Base-by-base conservation (phyloP, 2,329 filamentous ascomycete genomes). In the Emmonsiellopsis sp. region DNA sequence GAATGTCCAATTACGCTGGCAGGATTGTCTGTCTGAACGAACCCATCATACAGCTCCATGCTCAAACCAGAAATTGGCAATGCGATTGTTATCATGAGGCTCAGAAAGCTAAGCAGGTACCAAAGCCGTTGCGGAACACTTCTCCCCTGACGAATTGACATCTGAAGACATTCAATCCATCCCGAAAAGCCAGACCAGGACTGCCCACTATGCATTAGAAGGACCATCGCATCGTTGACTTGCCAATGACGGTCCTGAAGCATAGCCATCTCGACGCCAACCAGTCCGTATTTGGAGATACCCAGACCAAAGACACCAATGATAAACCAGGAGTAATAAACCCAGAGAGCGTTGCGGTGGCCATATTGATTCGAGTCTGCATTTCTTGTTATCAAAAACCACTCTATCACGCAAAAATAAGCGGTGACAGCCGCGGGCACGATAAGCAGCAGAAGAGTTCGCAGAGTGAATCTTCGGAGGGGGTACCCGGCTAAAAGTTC, bases 271-370 rank as follows among this genome's bases (percentile, higher is more conserved):
- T 55, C 53, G 5, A 52, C 53, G 13, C 53, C 53, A 2, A 14
- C 42, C 17, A 55, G 49, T 11, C 48, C 49, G 34, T 48, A 42
- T 17, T 51, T 52, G 17, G 53, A 55, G 21, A 40, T 21, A 2
- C 49, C 53, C 10, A 55, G 43, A 14, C 53, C 53, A 36, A 55
- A 55, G 14, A 55, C 53, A 48, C 53, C 53, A 34, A 55, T 14
- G 27, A 55, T 39, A 37, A 52, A 55, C 53, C 53, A 55, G 27
- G 53, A 55, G 40, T 55, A 55, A 21, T 42, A 55, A 6, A 55
- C 43, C 42, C 49, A 52, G 13, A 42, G 32, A 17, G 33, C 53
- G 31, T 42, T 51, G n/a, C 42, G 33, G 37, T 48, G 42, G 11
- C 53, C 53, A 42, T 47, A 55, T 31, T 14, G 33, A 37, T 27